phyloP scores from a whole-genome alignment of 1,139 yeast genomes.

The Zhuliangozyma parablackwelliae region DNA sequence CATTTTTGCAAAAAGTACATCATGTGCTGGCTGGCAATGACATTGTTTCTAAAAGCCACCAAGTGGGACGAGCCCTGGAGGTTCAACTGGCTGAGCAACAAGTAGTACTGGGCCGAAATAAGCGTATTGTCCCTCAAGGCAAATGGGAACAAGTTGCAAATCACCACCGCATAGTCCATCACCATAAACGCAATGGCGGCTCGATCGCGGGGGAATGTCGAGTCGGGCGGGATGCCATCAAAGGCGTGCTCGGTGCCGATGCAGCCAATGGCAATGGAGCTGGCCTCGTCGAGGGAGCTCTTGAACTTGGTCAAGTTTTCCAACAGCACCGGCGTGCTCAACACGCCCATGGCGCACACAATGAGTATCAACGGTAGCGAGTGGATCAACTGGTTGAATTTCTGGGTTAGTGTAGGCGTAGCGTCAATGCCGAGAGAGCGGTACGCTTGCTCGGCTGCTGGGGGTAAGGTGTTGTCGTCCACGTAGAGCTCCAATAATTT shows the following conservation, averaged over 20 bases:
- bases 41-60: slow-evolving; percentile 31
- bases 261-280: slow-evolving; percentile 16
- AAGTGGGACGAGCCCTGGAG: slow-evolving; percentile 35
- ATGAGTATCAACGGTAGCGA: slow-evolving; percentile 26
- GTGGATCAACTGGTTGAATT: slow-evolving; percentile 20
- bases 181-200: slow-evolving; percentile 20
- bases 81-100: slow-evolving; percentile 34
- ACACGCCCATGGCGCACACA: slow-evolving; percentile 32
- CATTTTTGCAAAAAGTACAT: slow-evolving; percentile 25
- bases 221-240: slow-evolving; percentile 9
- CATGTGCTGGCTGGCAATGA: slow-evolving; percentile 31
- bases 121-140: slow-evolving; percentile 18
- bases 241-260: slow-evolving; percentile 8
- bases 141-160: slow-evolving; percentile 22
- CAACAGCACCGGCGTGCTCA: slow-evolving; percentile 30
- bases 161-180: slow-evolving; percentile 19
- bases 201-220: slow-evolving; percentile 17
- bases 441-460: slow-evolving; percentile 12
- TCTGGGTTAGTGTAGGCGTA: slow-evolving; percentile 15
- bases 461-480: slow-evolving; percentile 6
- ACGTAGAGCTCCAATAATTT: slow-evolving; percentile 19
- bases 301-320: slow-evolving; percentile 29
- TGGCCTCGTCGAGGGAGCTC: slow-evolving; percentile 27
- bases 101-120: slow-evolving; percentile 22
- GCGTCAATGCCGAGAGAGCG: slow-evolving; percentile 16